phyloP scores from a whole-genome alignment of 306 rosid species.

The Cyclanthera cordifolia region DNA sequence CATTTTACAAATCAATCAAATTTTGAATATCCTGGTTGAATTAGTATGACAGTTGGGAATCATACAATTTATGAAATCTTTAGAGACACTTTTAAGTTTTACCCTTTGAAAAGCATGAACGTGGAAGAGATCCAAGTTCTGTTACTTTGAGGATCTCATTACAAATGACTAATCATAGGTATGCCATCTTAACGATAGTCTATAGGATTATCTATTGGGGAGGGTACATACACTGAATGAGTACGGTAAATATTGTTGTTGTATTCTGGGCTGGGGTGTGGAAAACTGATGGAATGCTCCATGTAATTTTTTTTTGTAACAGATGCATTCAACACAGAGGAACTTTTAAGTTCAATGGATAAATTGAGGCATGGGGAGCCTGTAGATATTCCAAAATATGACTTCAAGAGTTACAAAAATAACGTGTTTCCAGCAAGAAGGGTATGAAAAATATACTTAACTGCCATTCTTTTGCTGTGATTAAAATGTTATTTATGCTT shows the following conservation, averaged over 20 bases:
- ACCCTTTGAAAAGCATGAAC: constrained; percentile 4
- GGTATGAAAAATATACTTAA: constrained; percentile 33
- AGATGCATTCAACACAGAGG: constrained; percentile 86
- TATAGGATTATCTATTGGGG: not conserved
- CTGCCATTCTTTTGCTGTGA: no score
- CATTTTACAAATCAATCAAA: not conserved
- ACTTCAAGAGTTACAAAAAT: constrained; percentile 77
- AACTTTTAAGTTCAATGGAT: constrained; percentile 62
- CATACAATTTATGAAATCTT: not conserved
- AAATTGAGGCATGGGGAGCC: constrained; percentile 78
- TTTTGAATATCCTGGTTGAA: not conserved
- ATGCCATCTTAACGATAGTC: not conserved
- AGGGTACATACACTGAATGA: not conserved
- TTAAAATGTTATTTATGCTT: no score
- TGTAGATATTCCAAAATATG: constrained; percentile 89
- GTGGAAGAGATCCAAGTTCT: not conserved
- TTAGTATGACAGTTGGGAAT: not conserved
- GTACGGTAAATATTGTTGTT: not conserved
- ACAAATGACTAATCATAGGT: not conserved
- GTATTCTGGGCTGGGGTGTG: not conserved
- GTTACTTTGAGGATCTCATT: not conserved
- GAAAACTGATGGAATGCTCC: not conserved
- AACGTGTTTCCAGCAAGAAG: constrained; percentile 68
- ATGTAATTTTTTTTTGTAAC: constrained; percentile 22
- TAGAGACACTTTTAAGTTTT: not conserved